phyloP scores from a whole-genome alignment of 805 yeast species.

The Pichia heedii region DNA sequence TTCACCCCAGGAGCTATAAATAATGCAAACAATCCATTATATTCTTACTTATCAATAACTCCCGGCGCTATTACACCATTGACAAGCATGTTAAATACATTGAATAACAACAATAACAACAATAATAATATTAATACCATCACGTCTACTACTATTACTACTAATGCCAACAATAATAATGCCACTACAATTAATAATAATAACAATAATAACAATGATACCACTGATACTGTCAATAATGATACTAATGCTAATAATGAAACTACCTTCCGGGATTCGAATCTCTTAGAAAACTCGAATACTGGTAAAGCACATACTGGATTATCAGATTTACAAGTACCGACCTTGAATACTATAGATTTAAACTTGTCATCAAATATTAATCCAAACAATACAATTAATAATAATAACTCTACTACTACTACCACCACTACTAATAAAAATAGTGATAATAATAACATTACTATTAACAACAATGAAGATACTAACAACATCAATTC shows the following conservation, averaged over 20 bases:
- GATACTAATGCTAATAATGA: background rate
- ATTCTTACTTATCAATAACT: constrained; percentile 18
- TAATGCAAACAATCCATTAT: constrained; percentile 13
- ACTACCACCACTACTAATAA: too few relatives aligned
- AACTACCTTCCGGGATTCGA: too few relatives aligned
- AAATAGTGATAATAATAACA: too few relatives aligned
- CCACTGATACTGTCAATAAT: background rate
- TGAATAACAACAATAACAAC: background rate
- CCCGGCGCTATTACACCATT: constrained; percentile 18
- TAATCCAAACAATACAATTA: too few relatives aligned
- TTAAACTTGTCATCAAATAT: too few relatives aligned
- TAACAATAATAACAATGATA: background rate
- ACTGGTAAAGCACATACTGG: constrained; percentile 3
- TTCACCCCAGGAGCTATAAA: constrained; percentile 54
- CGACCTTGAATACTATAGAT: constrained; percentile 1
- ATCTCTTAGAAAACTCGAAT: too few relatives aligned
- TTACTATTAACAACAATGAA: too few relatives aligned
- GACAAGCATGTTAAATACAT: background rate
- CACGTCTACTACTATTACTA: background rate
- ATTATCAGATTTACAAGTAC: constrained; percentile 1
- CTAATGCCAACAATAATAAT: background rate
- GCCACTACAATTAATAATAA: background rate
- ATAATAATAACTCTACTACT: too few relatives aligned
- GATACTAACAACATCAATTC: too few relatives aligned
- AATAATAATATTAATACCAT: background rate